Evolutionary conservation across 306 rosid species (phyloP).

Genomic region (Cyamopsis tetragonoloba): DNA sequence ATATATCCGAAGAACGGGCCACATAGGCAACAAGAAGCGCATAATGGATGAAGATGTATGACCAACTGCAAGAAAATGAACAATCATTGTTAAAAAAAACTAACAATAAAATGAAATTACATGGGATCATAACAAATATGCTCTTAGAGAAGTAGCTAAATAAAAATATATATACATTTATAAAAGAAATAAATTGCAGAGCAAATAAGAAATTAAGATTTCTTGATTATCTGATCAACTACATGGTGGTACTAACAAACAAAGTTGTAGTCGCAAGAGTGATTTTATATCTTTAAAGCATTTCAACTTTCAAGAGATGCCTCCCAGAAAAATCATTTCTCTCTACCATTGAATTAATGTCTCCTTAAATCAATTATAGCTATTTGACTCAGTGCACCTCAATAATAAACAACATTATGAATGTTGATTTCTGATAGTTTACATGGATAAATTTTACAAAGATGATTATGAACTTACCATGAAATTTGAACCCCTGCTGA

Average conservation of each 20-base stretch:
- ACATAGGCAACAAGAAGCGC: conserved; percentile 74
- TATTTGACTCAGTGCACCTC: background rate
- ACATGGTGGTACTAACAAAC: background rate
- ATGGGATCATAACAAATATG: background rate
- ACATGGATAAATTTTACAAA: background rate
- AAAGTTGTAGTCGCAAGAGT: background rate
- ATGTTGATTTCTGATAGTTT: too few species aligned
- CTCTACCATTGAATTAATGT: background rate
- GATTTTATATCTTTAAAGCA: background rate
- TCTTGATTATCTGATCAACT: conserved; percentile 1
- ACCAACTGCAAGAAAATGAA: conserved; percentile 72
- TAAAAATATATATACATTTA: background rate
- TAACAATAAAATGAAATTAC: conserved; percentile 3
- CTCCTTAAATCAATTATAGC: background rate
- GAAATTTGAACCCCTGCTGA: conserved; percentile 69
- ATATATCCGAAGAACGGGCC: conserved; percentile 73
- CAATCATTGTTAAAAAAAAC: background rate
- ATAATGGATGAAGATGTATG: conserved; percentile 78
- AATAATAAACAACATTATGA: too few species aligned
- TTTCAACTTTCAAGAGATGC: too few species aligned
- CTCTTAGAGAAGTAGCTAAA: background rate
- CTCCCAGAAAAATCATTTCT: too few species aligned
- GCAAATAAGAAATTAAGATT: background rate
- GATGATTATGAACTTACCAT: conserved; percentile 41
- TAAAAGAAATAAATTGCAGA: background rate